Base-by-base conservation (phyloP, 306 rosid species). In the Betula pendula region DNA sequence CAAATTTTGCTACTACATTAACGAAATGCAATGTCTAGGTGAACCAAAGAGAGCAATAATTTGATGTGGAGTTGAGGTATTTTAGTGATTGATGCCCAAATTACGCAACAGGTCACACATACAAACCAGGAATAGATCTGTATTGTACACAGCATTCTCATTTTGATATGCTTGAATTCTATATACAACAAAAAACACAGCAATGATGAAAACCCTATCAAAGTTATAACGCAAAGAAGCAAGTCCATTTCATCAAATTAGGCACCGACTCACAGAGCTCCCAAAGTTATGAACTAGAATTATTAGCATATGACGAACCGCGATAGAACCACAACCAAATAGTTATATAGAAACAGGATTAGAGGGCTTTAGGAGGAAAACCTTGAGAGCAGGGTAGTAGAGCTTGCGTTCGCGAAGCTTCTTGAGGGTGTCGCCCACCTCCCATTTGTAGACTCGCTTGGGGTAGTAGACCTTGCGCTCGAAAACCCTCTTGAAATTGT, bases 401-500 rank as follows among this genome's bases (percentile, higher is more conserved):
- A 88, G 96, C 52, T 88, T 87, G 80, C 97, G 92, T 0, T 81
- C 55, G 48, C 97, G 92, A 84, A 94, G 98, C 92, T 90, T 90
- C 82, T 83, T 88, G 85, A 92, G 90, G 3, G 96, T 90, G 60
- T 89, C 93, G n/a, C 94, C 95, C 10, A 89, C 95, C 79, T 94
- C 98, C 98, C 98, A 94, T 88, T 94, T 94, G 91, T 79, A 94
- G 74, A 92, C 96, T 50, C 85, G 95, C 78, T 92, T 92, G 49
- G 97, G 93, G 20, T 35, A 69, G 77, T 89, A 88, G 59, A 88
- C 93, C 49, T 87, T 88, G 80, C 97, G 91, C 0, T 82, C 59
- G 47, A 97, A 91, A 84, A 95, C 97, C 91, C 89, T 91, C 82
- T 83, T 88, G 82, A 92, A 90, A 3, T 96, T 90, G 53, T 88